Base-by-base conservation (phyloP, 2,329 filamentous ascomycete species). In the Phaeosphaeria sp. region DNA sequence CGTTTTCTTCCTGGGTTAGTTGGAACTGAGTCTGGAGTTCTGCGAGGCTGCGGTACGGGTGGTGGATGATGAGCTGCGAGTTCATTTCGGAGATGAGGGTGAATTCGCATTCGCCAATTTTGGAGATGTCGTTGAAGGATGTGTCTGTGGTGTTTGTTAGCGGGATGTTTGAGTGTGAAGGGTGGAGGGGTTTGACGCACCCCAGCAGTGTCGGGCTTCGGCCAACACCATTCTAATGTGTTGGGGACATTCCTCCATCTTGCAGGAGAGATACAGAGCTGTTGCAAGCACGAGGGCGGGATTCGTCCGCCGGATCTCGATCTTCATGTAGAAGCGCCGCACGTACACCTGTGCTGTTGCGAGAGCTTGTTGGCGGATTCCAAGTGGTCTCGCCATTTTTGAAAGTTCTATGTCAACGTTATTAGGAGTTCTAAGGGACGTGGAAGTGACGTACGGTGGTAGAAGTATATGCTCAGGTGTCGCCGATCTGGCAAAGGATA, bases 161-260 rank as follows among this genome's bases (percentile, higher is more conserved):
- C 46, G 11, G 24, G 4, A 42, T 7, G 3, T 13, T 13, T 13
- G 11, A 36, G 30, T 7, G 30, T 36, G 11, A 13, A 13, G 30
- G 30, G 11, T 49, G 6, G 25, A 15, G 5, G 1, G n/a, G 21
- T 13, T 45, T 21, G 6, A 22, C 36, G 39, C n/a, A 76, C 74
- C 75, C 74, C 74, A 77, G 52, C 96, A 84, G 56, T 90, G 87
- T 33, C 92, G 88, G 3, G 93, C 92, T 77, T 99, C 95, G 47
- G 88, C 89, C 11, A 95, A 89, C 57, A 99, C 89, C 63, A 96
- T 86, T 27, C 95, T 87, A 70, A 99, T 98, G 76, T 99, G 95
- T 76, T 98, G 94, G 2, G 95, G 95, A 50, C 89, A 93, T 77
- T 99, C 95, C 77, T 99, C 95, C 87, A 96, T 97, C 80, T 99